phyloP scores from a whole-genome alignment of 768 basidiomycete genomes.

The Amanita fuliginea region DNA sequence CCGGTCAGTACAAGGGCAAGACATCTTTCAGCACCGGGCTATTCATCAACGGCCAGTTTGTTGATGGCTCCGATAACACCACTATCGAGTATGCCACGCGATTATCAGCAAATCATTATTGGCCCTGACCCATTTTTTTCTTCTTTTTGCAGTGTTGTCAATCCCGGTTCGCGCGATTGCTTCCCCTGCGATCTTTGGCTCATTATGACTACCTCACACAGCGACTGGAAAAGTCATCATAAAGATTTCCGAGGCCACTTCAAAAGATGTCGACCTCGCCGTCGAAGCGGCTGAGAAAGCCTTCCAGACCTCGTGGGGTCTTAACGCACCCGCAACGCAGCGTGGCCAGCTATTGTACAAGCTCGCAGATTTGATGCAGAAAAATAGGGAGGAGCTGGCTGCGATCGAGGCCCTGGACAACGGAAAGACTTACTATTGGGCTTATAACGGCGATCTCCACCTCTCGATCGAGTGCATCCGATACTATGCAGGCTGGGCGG shows the following conservation, averaged over 20 bases:
- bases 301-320: slow-evolving; percentile 58
- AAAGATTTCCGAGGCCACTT: slow-evolving; percentile 43
- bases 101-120: background rate
- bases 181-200: background rate
- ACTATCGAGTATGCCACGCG: background rate
- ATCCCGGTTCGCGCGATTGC: slow-evolving; percentile 30
- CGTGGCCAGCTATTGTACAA: slow-evolving; percentile 50
- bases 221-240: slow-evolving; percentile 57
- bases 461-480: slow-evolving; percentile 39
- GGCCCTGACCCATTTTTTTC: background rate
- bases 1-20: slow-evolving; percentile 48
- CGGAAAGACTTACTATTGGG: slow-evolving; percentile 46
- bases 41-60: slow-evolving; percentile 5
- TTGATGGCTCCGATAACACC: slow-evolving; percentile 1
- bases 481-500: slow-evolving; percentile 88
- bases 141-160: slow-evolving; percentile 33
- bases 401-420: slow-evolving; percentile 69
- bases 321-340: slow-evolving; percentile 39
- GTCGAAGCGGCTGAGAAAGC: slow-evolving; percentile 54
- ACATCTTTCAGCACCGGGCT: slow-evolving; percentile 46
- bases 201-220: slow-evolving; percentile 12
- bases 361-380: slow-evolving; percentile 55
- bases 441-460: slow-evolving; percentile 37
- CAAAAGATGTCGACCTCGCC: slow-evolving; percentile 67
- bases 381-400: slow-evolving; percentile 50